Conservation (phyloP, 176 grass and related monocot genomes). For the Avena sativa region DNA sequence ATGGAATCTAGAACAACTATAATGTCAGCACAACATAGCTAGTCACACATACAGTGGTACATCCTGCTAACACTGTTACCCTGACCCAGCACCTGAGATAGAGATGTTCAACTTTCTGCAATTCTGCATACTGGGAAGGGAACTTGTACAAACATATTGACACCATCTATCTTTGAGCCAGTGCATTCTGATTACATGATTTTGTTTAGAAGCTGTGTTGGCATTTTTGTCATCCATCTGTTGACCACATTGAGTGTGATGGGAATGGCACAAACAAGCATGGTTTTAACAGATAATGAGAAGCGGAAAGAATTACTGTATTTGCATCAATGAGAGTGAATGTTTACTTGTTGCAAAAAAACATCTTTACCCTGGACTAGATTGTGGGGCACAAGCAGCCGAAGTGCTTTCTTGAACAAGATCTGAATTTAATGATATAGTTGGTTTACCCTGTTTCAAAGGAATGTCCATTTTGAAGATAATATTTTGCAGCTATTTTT, state of each 20-base stretch:
- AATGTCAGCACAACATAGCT: not conserved
- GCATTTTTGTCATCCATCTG: not conserved
- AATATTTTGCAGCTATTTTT: constrained; percentile 14
- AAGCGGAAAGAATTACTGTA: not conserved
- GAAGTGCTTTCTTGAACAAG: not conserved
- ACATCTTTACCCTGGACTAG: not conserved
- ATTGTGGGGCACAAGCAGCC: not conserved
- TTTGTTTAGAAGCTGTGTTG: constrained; percentile 1
- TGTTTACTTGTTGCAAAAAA: not conserved
- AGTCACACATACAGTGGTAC: not conserved
- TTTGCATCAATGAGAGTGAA: not conserved
- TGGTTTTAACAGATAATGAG: not conserved
- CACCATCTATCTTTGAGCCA: not conserved
- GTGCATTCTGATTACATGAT: constrained; percentile 8
- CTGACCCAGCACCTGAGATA: not conserved
- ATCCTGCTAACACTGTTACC: constrained; percentile 3
- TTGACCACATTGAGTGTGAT: not conserved
- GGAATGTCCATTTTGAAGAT: not conserved
- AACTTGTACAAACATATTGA: not conserved
- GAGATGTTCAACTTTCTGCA: not conserved
- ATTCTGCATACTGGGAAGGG: not conserved
- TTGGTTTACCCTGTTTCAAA: not conserved
- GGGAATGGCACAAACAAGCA: not conserved
- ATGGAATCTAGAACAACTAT: constrained; percentile 12
- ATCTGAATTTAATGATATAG: not conserved